Base-by-base conservation (phyloP, 352 stramenopile species). In the Albugo candida region DNA sequence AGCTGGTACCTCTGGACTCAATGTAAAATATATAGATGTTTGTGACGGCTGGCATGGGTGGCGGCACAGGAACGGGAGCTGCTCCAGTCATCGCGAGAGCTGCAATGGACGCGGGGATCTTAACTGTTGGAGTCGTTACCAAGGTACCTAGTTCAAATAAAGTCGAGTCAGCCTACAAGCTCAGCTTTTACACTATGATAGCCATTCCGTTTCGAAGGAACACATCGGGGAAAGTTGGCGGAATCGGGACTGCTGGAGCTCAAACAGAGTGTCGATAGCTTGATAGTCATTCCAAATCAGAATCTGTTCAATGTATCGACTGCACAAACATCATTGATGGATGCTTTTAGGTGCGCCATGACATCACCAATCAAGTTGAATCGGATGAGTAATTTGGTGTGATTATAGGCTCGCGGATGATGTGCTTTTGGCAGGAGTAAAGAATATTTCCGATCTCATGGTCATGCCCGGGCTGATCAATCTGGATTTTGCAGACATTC, bases 301-400 rank as follows among this genome's bases (percentile, higher is more conserved):
- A 91, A 91, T 61, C 46, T 91, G 41, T 91, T 91, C 60, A 85
- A 83, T 54, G 86, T 93, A 64, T 87, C 77, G 24, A 87, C 68
- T 45, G 75, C 85, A 39, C 65, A 71, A 42, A 94, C 81, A 17
- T 89, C 74, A 34, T 66, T 87, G 51, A 87, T 91, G 72, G 77
- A 91, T 49, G 77, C 77, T 20, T 91, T 91, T 59, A 61, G 72
- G 76, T 86, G 40, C 16, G 56, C 60, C 14, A 5, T 16, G 46
- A 5, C 0, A 16, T 13, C 39, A 12, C 17, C 12, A 2, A 16
- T 54, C 47, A 14, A 13, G 41, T 46, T 11, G 31, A 11, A 1
- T 1, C 19, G n/a, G 2, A 4, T 53, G 11, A 35, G 1, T 17
- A 17, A 18, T 34, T 13, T 41, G 14, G 5, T 27, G 19, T 27